Evolutionary conservation across 352 stramenopile species (phyloP), one percentile per base, ranked within the genome.

Genomic region (Pythium vanterpoolii): DNA sequence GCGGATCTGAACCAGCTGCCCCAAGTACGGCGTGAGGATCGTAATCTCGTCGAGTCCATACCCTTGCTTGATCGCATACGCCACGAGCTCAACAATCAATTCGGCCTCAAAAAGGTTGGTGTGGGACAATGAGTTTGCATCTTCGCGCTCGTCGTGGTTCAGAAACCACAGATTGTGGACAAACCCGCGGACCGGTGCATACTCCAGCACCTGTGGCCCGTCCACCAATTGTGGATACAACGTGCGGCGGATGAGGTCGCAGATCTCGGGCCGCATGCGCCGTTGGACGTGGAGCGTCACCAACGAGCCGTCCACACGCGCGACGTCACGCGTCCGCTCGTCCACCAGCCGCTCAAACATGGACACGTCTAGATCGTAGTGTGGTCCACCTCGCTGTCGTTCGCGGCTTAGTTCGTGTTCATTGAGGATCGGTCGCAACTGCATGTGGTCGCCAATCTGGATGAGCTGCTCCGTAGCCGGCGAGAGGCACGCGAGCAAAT

Each of bases 391-490:
- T 59, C 69, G 38, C 13, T 10, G 24, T 58, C 69, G 45, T 10
- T 84, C 74, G 38, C 79, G 76, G 21, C 79, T 90, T 1, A 96
- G 68, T 4, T 77, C 77, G 69, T 92, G 84, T 26, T 78, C 73
- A n/a, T 79, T 72, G 44, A 92, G 74, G 19, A 88, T 81, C 2
- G 89, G 89, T 13, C 86, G 76, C 28, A 97, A 65, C 59, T 97
- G 89, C 49, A 87, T 68, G 66, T 97, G 89, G 56, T 96, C 89
- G 21, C 87, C 89, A 68, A 97, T 97, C 21, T 94, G 55, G 48
- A 96, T 84, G 2, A 97, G 61, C 58, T 96, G 87, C 47, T 96
- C 77, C 27, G 75, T 91, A 1, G 66, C 60, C 14, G 74, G 66
- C n/a, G 73, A 74, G 34, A 93, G 56, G 42, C 78, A 86, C 34